Evolutionary conservation across 805 yeast species (phyloP), one percentile per base, ranked within the genome.

Genomic region (Isabelozyma gotoi): DNA sequence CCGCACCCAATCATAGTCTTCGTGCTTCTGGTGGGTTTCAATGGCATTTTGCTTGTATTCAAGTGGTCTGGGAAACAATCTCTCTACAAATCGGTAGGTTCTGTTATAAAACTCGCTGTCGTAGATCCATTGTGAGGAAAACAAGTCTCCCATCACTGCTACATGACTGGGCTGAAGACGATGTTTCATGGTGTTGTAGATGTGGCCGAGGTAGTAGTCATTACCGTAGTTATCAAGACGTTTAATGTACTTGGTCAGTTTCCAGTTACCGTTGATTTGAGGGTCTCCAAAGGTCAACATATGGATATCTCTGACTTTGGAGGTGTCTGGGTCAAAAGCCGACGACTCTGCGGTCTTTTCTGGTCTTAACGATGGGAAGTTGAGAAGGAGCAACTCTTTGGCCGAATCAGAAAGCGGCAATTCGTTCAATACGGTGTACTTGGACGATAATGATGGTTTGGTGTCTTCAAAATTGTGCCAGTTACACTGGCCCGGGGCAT

Each of bases 241-340:
- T 46, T 87, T 85, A 45, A 88, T 71, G 56, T 83, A 81, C 11
- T 84, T 79, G 1, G 96, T 85, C 19, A 73, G 68, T 6, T 77
- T 78, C 85, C 88, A 82, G 52, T 83, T 80, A 2, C 99, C 99
- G 48, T 92, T 87, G 62, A 94, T 91, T 68, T 94, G 99, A 0
- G 99, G 99, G 58, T 94, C 99, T 5, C 98, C 99, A 62, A 90
- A 84, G 5, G 96, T 85, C 50, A 91, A 62, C 64, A 94, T 64
- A 48, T 80, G 80, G 40, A 91, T 76, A 51, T 77, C 81, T 8
- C 71, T 59, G 4, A 72, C 67, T 2, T 40, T 19, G n/a, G 44
- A 24, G 10, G 32, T 18, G 27, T 10, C 40, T 50, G 51, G 32
- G 55, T 39, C 36, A 47, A 40, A 46, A n/a, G 44, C 37, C n/a